phyloP scores from a whole-genome alignment of 1,139 yeast species.

The Candida labiduridarum region DNA sequence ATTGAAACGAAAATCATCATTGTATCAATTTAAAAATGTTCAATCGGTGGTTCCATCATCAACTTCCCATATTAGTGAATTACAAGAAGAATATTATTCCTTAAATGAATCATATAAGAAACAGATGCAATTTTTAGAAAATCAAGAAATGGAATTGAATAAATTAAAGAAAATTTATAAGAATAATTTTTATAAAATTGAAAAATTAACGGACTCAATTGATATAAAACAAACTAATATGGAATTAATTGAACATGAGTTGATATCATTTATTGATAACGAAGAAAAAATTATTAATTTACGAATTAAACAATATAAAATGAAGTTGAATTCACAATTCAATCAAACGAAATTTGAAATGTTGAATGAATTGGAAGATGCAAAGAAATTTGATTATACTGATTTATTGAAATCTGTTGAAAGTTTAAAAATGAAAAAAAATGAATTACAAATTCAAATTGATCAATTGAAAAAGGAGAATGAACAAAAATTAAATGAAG shows the following conservation, averaged over 20 bases:
- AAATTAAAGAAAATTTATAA: slow-evolving; percentile 26
- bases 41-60: slow-evolving; percentile 6
- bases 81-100: slow-evolving; percentile 20
- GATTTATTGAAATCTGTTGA: slow-evolving; percentile 21
- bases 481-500: slow-evolving; percentile 13
- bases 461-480: slow-evolving; percentile 17
- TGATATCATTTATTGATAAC: slow-evolving; percentile 30
- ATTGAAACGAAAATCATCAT: slow-evolving; percentile 13
- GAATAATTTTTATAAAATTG: slow-evolving; percentile 22
- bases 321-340: slow-evolving; percentile 28
- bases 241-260: slow-evolving; percentile 28
- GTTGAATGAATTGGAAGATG: slow-evolving; percentile 31
- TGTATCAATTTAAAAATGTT: slow-evolving; percentile 7
- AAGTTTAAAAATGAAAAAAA: slow-evolving; percentile 17
- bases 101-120: slow-evolving; percentile 17
- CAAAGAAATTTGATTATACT: slow-evolving; percentile 29
- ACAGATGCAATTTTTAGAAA: slow-evolving; percentile 15
- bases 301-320: slow-evolving; percentile 25
- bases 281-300: slow-evolving; percentile 30
- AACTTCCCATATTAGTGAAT: slow-evolving; percentile 12
- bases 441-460: slow-evolving; percentile 16
- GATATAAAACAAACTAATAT: slow-evolving; percentile 23
- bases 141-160: slow-evolving; percentile 24
- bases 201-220: slow-evolving; percentile 22
- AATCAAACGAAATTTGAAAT: slow-evolving; percentile 36